phyloP scores from a whole-genome alignment of 495 filamentous ascomycete genomes.

The Penicillium ochrochloron region DNA sequence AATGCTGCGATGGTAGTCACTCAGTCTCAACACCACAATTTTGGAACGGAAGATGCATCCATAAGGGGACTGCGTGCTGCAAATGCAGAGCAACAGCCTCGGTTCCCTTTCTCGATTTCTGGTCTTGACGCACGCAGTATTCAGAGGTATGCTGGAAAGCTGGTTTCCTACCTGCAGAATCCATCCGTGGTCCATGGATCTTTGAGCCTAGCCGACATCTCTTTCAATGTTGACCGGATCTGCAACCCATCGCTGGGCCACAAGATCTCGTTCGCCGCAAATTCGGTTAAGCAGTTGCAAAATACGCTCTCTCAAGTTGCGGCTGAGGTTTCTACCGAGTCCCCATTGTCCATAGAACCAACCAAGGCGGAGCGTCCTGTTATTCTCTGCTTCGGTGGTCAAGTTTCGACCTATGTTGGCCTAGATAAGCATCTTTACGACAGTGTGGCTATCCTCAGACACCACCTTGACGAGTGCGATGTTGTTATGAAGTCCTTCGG shows the following conservation, averaged over 20 bases:
- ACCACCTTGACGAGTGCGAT: slow-evolving; percentile 48
- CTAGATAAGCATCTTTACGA: slow-evolving; percentile 40
- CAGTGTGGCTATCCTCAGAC: slow-evolving; percentile 33
- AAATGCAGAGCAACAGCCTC: not conserved
- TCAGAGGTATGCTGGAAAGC: slow-evolving; percentile 4
- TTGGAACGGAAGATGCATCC: not conserved
- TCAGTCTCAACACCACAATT: not conserved
- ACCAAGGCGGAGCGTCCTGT: slow-evolving; percentile 25
- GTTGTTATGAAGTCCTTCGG: slow-evolving; percentile 33
- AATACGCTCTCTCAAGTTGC: slow-evolving; percentile 25
- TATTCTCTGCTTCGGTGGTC: slow-evolving; percentile 42
- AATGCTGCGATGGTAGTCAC: slow-evolving; percentile 39
- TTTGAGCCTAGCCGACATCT: slow-evolving; percentile 20
- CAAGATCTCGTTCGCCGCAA: slow-evolving; percentile 1
- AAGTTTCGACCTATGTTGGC: slow-evolving; percentile 35
- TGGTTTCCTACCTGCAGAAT: not conserved
- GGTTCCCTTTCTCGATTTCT: slow-evolving; percentile 22
- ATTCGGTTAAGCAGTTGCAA: slow-evolving; percentile 34
- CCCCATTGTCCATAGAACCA: not conserved
- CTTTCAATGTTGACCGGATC: slow-evolving; percentile 45
- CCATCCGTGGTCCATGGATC: not conserved
- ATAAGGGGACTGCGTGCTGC: not conserved
- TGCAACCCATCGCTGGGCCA: slow-evolving; percentile 31
- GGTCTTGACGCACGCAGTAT: slow-evolving; percentile 15
- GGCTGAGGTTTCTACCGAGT: not conserved